Base-by-base conservation (phyloP, 192 early-diverging fungal genomes). In the Backusella sp. region DNA sequence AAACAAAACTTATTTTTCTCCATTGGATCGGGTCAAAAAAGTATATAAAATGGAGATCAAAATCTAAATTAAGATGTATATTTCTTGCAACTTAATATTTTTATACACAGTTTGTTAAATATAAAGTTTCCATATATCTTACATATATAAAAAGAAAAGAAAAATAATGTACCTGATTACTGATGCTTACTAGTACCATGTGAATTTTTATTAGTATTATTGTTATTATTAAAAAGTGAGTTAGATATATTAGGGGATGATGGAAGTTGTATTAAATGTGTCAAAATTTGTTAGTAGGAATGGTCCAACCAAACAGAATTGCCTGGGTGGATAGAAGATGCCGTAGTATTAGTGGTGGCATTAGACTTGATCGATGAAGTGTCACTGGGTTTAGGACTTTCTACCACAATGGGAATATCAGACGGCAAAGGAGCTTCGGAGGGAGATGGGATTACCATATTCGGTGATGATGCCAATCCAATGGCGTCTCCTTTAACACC, bases 361-460 rank as follows among this genome's bases (percentile, higher is more conserved):
- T 62, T 62, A 8, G 56, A 62, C 26, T 28, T 62, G 56, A 62
- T 23, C 11, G 56, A 62, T 62, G 56, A 62, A 28, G 11, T 62
- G 23, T 62, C 56, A 28, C 23, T 62, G n/a, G 26, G 23, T 62
- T 62, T 62, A 28, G 56, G 56, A 62, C 26, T 62, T 62, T 12
- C 56, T 8, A 62, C 26, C 4, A 3, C 26, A 62, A 26, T 62
- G 56, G 56, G 56, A 62, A 62, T 62, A 62, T 62, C 56, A 62
- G 56, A 11, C 23, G 56, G 56, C 26, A 9, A 49, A 21, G 19
- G 26, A 28, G 56, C 56, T 26, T 83, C 80, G 21, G 23, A 28
- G n/a, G 85, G 72, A 4, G 90, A 90, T 74, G 77, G 67, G 15
- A 78, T 78, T 21, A 34, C 42, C 77, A 78, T 73, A 67, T 73